These are phyloP conservation scores for Zoysia pacifica DNA, from an alignment of 176 grass and related monocot species.

Conservation along the genomic window DNA sequence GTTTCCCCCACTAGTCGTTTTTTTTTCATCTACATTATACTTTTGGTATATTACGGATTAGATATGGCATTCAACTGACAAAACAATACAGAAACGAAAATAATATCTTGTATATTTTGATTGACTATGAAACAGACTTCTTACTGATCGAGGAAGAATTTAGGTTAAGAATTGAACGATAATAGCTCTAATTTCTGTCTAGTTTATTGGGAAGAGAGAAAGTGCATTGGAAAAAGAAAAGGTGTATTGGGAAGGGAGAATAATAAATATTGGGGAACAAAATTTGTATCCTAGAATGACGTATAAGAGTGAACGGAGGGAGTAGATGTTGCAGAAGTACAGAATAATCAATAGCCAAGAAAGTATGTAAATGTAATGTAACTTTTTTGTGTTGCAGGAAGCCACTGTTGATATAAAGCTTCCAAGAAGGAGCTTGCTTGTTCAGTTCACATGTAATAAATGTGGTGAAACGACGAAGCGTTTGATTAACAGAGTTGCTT, in stretches of 20 bases:
- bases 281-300: too few relatives aligned
- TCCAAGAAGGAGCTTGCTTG: conserved; percentile 88
- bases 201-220: not conserved
- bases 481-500: conserved; percentile 75
- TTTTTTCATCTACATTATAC: not conserved
- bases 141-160: conserved; percentile 7
- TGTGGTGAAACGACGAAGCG: conserved; percentile 83
- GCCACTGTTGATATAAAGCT: conserved; percentile 66
- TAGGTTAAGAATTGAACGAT: conserved; percentile 14
- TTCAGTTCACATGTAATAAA: conserved; percentile 88
- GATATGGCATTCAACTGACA: not conserved
- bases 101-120: not conserved
- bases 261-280: too few relatives aligned
- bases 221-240: too few relatives aligned
- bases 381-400: conserved; percentile 48
- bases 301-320: too few relatives aligned
- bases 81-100: not conserved
- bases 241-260: too few relatives aligned
- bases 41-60: not conserved
- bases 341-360: not conserved
- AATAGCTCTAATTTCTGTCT: not conserved
- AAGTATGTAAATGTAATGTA: conserved; percentile 8
- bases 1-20: too few relatives aligned
- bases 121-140: conserved; percentile 8
- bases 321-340: not conserved